A percentile compares a stretch with the other conserved stretches of the same genome.
Conservation (phyloP, 192 early-diverging fungal species). For the Umbelopsis sp. region DNA sequence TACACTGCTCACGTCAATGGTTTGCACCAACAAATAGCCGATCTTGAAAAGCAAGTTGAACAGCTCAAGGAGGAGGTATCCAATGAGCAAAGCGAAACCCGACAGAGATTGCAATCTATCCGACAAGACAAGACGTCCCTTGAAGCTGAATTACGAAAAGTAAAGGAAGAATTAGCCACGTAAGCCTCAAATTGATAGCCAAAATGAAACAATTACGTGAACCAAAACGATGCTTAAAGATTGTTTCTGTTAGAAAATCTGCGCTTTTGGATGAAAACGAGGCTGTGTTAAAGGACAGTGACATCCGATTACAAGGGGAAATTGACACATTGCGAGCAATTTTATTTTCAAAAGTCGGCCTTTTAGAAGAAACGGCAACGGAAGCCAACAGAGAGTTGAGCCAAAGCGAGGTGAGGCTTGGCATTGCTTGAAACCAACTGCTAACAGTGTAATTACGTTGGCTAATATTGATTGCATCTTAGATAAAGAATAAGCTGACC, state of each 20-base stretch:
- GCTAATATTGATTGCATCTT: background rate
- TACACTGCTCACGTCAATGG: constrained; percentile 51
- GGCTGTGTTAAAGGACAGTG: constrained; percentile 20
- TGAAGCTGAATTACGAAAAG: constrained; percentile 17
- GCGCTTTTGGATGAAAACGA: constrained; percentile 28
- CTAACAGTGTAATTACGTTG: no score
- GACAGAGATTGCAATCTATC: background rate
- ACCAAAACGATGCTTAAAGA: background rate
- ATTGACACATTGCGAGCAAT: constrained; percentile 32
- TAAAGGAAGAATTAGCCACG: constrained; percentile 22
- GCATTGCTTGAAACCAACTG: no score
- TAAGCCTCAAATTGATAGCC: constrained; percentile 27
- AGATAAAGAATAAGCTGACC: background rate
- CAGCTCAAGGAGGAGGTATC: constrained; percentile 41
- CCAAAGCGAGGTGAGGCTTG: background rate
- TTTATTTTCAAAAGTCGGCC: constrained; percentile 35
- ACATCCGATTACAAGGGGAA: constrained; percentile 24
- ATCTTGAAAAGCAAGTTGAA: constrained; percentile 49
- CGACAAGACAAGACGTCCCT: constrained; percentile 16
- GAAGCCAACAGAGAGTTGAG: background rate
- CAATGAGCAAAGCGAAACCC: constrained; percentile 7
- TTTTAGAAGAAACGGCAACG: constrained; percentile 15
- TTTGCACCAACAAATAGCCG: constrained; percentile 48
- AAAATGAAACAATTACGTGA: background rate
- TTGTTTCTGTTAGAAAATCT: constrained; percentile 26